phyloP scores from a whole-genome alignment of 2,329 filamentous ascomycete genomes.

The Arthrocladium fulminans region DNA sequence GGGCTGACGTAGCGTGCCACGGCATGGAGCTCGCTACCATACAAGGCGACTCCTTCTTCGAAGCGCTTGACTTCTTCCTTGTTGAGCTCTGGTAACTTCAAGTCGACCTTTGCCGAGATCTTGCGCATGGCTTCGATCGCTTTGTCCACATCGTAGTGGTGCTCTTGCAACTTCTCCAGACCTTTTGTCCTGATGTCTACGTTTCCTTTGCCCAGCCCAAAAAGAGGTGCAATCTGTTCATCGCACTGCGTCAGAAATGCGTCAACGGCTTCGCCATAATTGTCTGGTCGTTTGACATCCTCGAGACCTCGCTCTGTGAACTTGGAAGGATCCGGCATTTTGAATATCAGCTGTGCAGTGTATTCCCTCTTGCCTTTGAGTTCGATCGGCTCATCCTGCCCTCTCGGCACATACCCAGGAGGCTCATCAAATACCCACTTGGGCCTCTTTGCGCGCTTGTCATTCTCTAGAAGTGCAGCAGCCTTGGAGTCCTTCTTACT shows the following conservation, averaged over 20 bases:
- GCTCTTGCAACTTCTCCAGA: constrained; percentile 60
- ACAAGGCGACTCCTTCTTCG: constrained; percentile 82
- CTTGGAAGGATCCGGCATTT: constrained; percentile 53
- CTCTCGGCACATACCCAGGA: constrained; percentile 71
- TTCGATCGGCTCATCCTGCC: constrained; percentile 61
- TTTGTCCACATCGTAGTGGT: constrained; percentile 61
- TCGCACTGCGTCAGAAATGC: constrained; percentile 63
- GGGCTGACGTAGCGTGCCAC: constrained; percentile 78
- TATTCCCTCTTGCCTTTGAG: constrained; percentile 59
- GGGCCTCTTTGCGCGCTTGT: constrained; percentile 68
- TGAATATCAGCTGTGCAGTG: constrained; percentile 70
- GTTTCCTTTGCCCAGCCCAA: constrained; percentile 64
- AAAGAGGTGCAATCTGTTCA: constrained; percentile 52
- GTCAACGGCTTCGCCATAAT: constrained; percentile 55
- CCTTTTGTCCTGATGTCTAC: constrained; percentile 87
- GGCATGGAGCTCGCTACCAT: constrained; percentile 76
- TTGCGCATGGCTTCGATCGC: constrained; percentile 63
- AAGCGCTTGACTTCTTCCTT: constrained; percentile 78
- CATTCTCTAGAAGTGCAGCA: constrained; percentile 71
- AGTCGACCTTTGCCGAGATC: constrained; percentile 57
- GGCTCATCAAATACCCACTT: constrained; percentile 94
- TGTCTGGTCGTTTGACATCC: constrained; percentile 30
- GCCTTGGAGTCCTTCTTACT: constrained; percentile 69
- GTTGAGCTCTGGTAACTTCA: constrained; percentile 76
- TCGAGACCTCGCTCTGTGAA: constrained; percentile 38